Base-by-base conservation (phyloP, 192 early-diverging fungal species). In the Chytriomyces hyalinus region DNA sequence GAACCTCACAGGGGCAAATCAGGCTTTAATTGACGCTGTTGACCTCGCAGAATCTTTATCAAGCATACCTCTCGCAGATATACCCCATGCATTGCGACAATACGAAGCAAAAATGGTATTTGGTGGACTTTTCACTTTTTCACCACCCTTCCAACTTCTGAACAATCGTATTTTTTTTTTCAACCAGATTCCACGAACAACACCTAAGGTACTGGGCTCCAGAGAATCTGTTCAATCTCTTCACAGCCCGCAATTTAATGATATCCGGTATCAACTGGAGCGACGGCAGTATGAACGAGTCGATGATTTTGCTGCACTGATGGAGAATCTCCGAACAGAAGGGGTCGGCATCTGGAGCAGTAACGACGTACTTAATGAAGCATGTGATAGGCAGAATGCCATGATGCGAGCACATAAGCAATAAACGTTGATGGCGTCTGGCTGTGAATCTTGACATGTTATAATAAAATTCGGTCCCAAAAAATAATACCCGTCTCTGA, bases 81-180 rank as follows among this genome's bases (percentile, higher is more conserved):
- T 77, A 11, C n/a, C 66, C 10, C n/a, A 9, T 4, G 20, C 76
- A 4, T 36, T 77, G 50, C 13, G 76, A n/a, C 43, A 15, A 47
- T 70, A 61, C 48, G 76, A 77, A 63, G n/a, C 61, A 9, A 70
- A 77, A 63, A 77, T 77, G 76, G 67, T 77, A n/a, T 17, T 24
- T 13, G n/a, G 24, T 20, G 22, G 60, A 63, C 15, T 48, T 68
- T n/a, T 36, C 15, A 17, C 69, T 22, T 71, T 20, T 59, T n/a
- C 9, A 50, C 22, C 11, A 71, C 15, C 48, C 24, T 26, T 13
- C 15, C 20, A 43, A 13, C 24, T 26, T 20, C 4, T 17, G 57
- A 22, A 17, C 22, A 1, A 17, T 60, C 57, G 15, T 17, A 26
- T 36, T 36, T 28, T 26, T 65, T 65, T 65, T 26, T 1, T 26